Evolutionary conservation across 2,329 filamentous ascomycete genomes (phyloP).

Genomic region (Ciborinia camelliae): DNA sequence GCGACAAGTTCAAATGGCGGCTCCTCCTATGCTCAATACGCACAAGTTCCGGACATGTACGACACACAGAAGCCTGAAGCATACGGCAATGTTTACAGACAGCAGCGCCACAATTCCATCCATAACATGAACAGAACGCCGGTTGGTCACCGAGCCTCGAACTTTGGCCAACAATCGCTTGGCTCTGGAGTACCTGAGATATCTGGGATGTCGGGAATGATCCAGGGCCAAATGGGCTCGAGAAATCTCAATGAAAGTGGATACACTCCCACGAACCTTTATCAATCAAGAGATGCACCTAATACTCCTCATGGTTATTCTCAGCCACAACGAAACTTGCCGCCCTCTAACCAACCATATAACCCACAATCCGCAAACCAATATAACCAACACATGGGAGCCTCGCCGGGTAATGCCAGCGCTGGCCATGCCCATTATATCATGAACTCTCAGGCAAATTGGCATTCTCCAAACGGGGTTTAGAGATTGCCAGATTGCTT

Average conservation of each 20-base stretch:
- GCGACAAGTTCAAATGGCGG: not conserved
- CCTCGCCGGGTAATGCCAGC: constrained; percentile 30
- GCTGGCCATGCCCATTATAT: constrained; percentile 35
- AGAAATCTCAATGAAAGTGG: not conserved
- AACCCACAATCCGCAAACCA: constrained; percentile 1
- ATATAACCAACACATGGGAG: constrained; percentile 6
- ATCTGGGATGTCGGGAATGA: constrained; percentile 10
- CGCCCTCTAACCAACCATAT: constrained; percentile 1
- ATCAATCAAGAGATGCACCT: constrained; percentile 15
- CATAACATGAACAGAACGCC: constrained; percentile 26
- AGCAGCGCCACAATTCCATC: constrained; percentile 31
- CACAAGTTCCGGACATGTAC: constrained; percentile 29
- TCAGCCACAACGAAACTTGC: constrained; percentile 10
- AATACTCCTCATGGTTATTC: constrained; percentile 26
- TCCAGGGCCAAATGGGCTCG: constrained; percentile 9
- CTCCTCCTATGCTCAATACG: constrained; percentile 30
- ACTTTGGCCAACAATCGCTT: constrained; percentile 22
- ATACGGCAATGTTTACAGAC: constrained; percentile 26
- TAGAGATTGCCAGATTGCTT: not conserved
- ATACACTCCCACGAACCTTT: not conserved
- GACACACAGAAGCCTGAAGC: constrained; percentile 29
- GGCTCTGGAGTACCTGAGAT: constrained; percentile 5
- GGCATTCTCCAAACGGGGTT: constrained; percentile 31
- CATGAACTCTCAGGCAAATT: constrained; percentile 29
- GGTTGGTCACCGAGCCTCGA: constrained; percentile 29